These are phyloP conservation scores for Trichoderma simmonsii DNA, from an alignment of 2,329 filamentous ascomycete genomes.

Conservation along the genomic window DNA sequence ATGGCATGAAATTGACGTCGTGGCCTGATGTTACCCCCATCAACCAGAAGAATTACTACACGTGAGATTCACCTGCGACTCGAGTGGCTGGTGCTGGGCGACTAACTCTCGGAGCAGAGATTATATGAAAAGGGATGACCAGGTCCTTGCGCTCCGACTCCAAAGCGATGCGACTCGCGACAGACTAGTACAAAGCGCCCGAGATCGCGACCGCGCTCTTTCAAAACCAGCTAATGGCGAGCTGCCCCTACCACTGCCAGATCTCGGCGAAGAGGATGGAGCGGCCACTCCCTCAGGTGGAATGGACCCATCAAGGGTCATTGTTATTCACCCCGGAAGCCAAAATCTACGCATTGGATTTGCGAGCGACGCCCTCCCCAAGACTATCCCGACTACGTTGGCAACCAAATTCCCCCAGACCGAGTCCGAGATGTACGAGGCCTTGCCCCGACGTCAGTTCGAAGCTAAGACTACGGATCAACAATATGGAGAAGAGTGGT, in stretches of 20 bases:
- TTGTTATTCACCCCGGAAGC: conserved; percentile 92
- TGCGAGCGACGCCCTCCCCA: conserved; percentile 92
- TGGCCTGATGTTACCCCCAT: conserved; percentile 93
- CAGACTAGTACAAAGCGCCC: conserved; percentile 77
- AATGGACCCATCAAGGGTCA: conserved; percentile 79
- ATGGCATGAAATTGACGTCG: conserved; percentile 92
- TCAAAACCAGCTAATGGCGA: conserved; percentile 71
- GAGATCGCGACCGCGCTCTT: conserved; percentile 81
- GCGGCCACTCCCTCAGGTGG: conserved; percentile 56
- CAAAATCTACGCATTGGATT: conserved; percentile 93
- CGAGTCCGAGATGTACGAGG: conserved; percentile 79
- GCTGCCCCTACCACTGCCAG: conserved; percentile 56
- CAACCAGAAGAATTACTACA: conserved; percentile 99
- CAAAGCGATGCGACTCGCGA: conserved; percentile 85
- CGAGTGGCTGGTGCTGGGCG: conserved; percentile 2
- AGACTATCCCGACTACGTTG: conserved; percentile 89
- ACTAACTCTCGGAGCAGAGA: conserved; percentile 56
- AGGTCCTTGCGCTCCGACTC: conserved; percentile 83
- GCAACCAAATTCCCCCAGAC: conserved; percentile 74
- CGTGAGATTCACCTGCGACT: conserved; percentile 48
- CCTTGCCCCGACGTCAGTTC: conserved; percentile 68
- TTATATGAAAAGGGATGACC: conserved; percentile 97
- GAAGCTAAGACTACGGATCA: conserved; percentile 66
- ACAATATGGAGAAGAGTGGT: conserved; percentile 81
- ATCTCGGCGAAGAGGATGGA: conserved; percentile 56